Base-by-base conservation (phyloP, 495 filamentous ascomycete species). In the Cenococcum geophilum region DNA sequence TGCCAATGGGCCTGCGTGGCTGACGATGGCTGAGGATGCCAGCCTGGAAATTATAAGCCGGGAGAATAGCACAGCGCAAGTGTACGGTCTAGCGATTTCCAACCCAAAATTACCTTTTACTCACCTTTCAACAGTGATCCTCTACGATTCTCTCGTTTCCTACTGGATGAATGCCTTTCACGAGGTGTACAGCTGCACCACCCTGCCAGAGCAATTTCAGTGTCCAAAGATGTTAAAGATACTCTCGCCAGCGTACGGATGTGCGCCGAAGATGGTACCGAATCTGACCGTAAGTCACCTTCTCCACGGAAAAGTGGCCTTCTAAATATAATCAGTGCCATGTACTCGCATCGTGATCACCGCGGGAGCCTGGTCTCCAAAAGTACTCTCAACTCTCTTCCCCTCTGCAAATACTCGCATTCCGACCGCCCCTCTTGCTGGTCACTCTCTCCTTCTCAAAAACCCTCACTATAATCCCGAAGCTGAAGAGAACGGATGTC, bases 111-210 rank as follows among this genome's bases (percentile, higher is more conserved):
- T 12, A 6, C 0, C 18, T 20, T 10, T 52, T 60, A 55, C 59
- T 62, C 62, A 60, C 69, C 47, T 16, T n/a, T 21, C 4, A 22
- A 23, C 55, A 80, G 79, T 21, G 81, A 88, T 65, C 89, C 89
- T 1, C 66, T 80, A 5, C 67, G 75, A 49, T 72, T 92, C 10
- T 89, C 82, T 54, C 73, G 78, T 21, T 91, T 85, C 62, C 76
- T 93, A 0, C 74, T 90, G 22, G 73, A 77, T 22, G 70, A 79
- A 53, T 84, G 82, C 55, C 45, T 78, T 9, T 72, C 76, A 10
- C 78, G 80, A 21, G 88, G 87, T 12, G 87, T 89, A 9, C 74
- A 77, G 21, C 71, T 92, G 1, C 86, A 89, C 64, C 79, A 89
- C 20, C 86, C 85, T 1, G 81, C 81, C 5, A 77, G 71, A 54